phyloP scores from a whole-genome alignment of 441 rosid genomes.

The Gossypium gossypioides region DNA sequence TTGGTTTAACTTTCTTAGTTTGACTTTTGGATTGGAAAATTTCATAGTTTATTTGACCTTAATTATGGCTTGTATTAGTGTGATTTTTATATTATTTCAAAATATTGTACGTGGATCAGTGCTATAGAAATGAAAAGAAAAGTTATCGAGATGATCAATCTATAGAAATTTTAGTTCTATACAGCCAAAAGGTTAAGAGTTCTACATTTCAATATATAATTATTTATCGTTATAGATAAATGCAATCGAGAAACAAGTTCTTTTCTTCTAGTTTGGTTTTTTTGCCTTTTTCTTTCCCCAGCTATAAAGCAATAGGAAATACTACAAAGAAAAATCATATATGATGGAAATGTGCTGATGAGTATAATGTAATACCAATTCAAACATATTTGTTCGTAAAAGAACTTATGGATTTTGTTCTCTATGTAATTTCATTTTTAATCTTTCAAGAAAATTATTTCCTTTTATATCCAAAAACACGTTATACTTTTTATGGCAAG shows the following conservation, averaged over 20 bases:
- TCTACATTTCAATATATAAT: neutral
- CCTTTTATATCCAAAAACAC: neutral
- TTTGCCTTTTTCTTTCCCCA: neutral
- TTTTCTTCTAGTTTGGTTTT: neutral
- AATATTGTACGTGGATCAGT: neutral
- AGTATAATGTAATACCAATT: neutral
- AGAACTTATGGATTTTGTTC: neutral
- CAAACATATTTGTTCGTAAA: neutral
- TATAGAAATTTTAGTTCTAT: neutral
- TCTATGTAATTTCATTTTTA: neutral
- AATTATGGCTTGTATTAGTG: neutral
- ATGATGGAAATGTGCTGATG: neutral
- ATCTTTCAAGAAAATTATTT: neutral
- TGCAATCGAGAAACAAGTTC: neutral
- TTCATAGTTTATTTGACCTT: neutral
- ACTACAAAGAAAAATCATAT: neutral
- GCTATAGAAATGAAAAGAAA: neutral
- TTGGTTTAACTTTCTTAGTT: neutral
- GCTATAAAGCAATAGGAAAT: neutral
- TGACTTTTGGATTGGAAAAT: conserved; percentile 5
- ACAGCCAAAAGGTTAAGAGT: neutral
- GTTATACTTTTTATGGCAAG: neutral
- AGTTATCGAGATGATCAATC: neutral
- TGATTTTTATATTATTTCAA: neutral
- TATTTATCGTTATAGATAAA: neutral